Evolutionary conservation across 192 early-diverging fungal genomes (phyloP), one percentile per base, ranked within the genome.

Genomic region (Physocladia obscura): DNA sequence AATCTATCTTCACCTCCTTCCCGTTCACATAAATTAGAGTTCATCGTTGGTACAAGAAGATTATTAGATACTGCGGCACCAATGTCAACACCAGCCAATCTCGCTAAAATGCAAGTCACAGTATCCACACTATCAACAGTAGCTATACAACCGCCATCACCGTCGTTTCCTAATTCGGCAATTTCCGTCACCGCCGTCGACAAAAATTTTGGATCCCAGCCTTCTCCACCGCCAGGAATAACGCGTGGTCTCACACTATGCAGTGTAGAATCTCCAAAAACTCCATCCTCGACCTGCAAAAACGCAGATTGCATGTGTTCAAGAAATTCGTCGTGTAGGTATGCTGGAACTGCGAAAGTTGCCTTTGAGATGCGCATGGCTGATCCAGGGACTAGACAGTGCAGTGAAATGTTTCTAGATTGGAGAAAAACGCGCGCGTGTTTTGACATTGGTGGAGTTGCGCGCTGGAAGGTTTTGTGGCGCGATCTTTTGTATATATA

Each of bases 381-480:
- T 15, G 17, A 22, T 5, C 62, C 62, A 22, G 62, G 62, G 19
- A 65, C 62, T 27, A 65, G 34, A 22, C 62, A 65, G 6, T 34
- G 49, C 17, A 65, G 24, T 3, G 62, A 35, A 22, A 65, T 30
- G 1, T 32, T 38, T 32, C 52, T 49, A 22, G 26, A 34, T 49
- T 65, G 62, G 17, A 65, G 49, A 30, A 65, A 65, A 5, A 65
- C 32, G 15, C 62, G 62, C 2, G 62, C 62, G 34, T 65, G 62
- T 51, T 65, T 65, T 27, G 62, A 65, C 62, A 65, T 65, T 19
- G 62, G 62, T 3, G 62, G 62, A n/a, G 62, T 38, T 31, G 62
- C 62, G 19, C 62, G 62, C 36, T 65, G 62, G 62, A 65, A 65
- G 0, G 62, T 65, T 30, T 31, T 32, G 49, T 65, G 31, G 21